A percentile compares a stretch with the other conserved stretches of the same genome.
These are phyloP conservation scores for Metarhizium album DNA, from an alignment of 2,329 filamentous ascomycete genomes.

Conservation along the genomic window DNA sequence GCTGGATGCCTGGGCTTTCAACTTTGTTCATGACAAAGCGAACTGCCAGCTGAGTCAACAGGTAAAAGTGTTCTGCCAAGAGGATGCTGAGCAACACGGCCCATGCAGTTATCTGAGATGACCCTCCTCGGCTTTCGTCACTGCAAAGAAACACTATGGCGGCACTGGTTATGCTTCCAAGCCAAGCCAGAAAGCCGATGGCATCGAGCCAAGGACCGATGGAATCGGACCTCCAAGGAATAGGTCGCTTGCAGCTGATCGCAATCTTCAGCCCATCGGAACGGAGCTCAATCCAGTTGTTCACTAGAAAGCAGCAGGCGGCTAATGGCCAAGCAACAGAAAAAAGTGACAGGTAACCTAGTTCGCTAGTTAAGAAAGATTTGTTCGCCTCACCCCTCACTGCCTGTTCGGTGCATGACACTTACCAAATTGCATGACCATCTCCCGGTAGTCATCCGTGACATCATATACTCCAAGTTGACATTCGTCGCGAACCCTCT, in stretches of 20 bases:
- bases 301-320: slow-evolving; percentile 76
- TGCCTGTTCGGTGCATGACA: neutral
- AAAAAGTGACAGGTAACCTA: slow-evolving; percentile 82
- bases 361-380: slow-evolving; percentile 4
- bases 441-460: slow-evolving; percentile 81
- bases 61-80: slow-evolving; percentile 79
- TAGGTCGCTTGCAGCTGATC: slow-evolving; percentile 76
- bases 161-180: slow-evolving; percentile 78
- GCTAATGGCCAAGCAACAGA: slow-evolving; percentile 94
- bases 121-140: slow-evolving; percentile 55
- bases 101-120: slow-evolving; percentile 65
- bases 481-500: slow-evolving; percentile 72
- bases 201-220: slow-evolving; percentile 89
- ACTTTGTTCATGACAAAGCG: slow-evolving; percentile 65
- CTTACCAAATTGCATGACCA: slow-evolving; percentile 70
- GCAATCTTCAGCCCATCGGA: slow-evolving; percentile 93
- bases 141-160: slow-evolving; percentile 87
- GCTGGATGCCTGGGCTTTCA: slow-evolving; percentile 77
- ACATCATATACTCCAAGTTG: slow-evolving; percentile 81
- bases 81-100: slow-evolving; percentile 73
- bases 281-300: slow-evolving; percentile 93
- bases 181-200: slow-evolving; percentile 83
- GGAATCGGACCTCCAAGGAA: slow-evolving; percentile 80
- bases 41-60: slow-evolving; percentile 64
- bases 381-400: slow-evolving; percentile 7